A percentile compares a stretch with the other conserved stretches of the same genome.
Conservation (phyloP, 2,329 filamentous ascomycete genomes). For the Aspergillus sclerotialis region DNA sequence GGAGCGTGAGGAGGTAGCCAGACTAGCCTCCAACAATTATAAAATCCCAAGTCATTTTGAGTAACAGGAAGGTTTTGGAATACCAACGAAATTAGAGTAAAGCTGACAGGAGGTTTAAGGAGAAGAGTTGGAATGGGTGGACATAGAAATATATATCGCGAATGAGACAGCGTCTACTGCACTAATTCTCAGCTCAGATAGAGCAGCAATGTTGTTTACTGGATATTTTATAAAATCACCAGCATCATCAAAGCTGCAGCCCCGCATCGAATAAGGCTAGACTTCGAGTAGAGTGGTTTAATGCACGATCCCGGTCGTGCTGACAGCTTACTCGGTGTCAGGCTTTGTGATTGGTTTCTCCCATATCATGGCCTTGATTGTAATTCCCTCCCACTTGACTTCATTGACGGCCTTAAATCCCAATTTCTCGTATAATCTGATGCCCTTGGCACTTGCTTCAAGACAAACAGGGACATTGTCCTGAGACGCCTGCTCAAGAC, state of each 20-base stretch:
- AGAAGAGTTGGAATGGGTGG: background rate
- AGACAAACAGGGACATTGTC: slow-evolving; percentile 10
- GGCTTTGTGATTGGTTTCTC: background rate
- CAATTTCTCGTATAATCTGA: slow-evolving; percentile 3
- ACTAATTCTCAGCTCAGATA: no score
- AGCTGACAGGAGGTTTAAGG: no score
- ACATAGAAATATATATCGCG: no score
- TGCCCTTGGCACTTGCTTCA: slow-evolving; percentile 5
- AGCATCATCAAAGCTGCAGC: no score
- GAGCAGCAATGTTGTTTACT: no score
- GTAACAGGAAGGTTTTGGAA: background rate
- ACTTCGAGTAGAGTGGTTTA: no score
- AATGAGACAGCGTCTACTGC: no score
- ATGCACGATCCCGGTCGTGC: no score
- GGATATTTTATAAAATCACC: no score
- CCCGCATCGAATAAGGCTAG: no score
- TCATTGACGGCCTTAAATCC: slow-evolving; percentile 5
- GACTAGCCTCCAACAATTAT: slow-evolving; percentile 13
- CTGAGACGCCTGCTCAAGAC: slow-evolving; percentile 9
- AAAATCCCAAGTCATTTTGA: slow-evolving; percentile 11
- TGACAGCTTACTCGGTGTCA: background rate
- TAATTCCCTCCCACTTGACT: slow-evolving; percentile 1
- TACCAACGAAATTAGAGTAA: background rate
- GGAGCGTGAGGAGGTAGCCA: background rate
- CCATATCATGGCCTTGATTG: slow-evolving; percentile 7